Conservation (phyloP, 2,329 filamentous ascomycete genomes). For the Sarocladium brachiariae region DNA sequence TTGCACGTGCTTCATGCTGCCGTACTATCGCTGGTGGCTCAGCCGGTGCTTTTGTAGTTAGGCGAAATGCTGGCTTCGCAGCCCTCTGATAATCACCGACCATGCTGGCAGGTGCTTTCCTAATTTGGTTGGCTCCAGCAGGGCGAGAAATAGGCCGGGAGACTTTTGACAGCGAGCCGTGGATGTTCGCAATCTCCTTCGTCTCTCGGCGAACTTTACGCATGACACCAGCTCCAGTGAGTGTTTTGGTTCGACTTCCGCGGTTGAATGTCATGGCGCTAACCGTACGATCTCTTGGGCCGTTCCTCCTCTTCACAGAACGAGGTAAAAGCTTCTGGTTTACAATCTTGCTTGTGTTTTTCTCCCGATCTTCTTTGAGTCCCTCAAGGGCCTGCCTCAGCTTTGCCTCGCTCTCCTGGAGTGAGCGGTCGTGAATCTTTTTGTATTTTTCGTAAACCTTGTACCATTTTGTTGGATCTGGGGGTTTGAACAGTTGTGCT, state of each 20-base stretch:
- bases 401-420: slow-evolving; percentile 52
- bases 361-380: slow-evolving; percentile 50
- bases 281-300: slow-evolving; percentile 20
- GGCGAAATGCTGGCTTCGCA: slow-evolving; percentile 27
- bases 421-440: slow-evolving; percentile 47
- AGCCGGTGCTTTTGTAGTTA: slow-evolving; percentile 16
- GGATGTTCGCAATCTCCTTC: slow-evolving; percentile 42
- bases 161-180: slow-evolving; percentile 36
- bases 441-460: slow-evolving; percentile 68
- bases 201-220: slow-evolving; percentile 50
- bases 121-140: slow-evolving; percentile 33
- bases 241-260: slow-evolving; percentile 46
- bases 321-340: slow-evolving; percentile 38
- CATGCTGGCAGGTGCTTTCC: slow-evolving; percentile 46
- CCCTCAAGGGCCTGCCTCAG: slow-evolving; percentile 51
- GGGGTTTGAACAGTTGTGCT: slow-evolving; percentile 56
- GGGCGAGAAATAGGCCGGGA: slow-evolving; percentile 20
- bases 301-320: slow-evolving; percentile 14
- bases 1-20: slow-evolving; percentile 28
- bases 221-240: slow-evolving; percentile 46
- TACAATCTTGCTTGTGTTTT: slow-evolving; percentile 52
- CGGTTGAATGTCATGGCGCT: slow-evolving; percentile 36
- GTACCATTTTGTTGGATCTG: slow-evolving; percentile 65
- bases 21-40: slow-evolving; percentile 18
- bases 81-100: slow-evolving; percentile 43